These are phyloP conservation scores for Davidsoniella eucalypti DNA, from an alignment of 2,329 filamentous ascomycete species.

Conservation along the genomic window DNA sequence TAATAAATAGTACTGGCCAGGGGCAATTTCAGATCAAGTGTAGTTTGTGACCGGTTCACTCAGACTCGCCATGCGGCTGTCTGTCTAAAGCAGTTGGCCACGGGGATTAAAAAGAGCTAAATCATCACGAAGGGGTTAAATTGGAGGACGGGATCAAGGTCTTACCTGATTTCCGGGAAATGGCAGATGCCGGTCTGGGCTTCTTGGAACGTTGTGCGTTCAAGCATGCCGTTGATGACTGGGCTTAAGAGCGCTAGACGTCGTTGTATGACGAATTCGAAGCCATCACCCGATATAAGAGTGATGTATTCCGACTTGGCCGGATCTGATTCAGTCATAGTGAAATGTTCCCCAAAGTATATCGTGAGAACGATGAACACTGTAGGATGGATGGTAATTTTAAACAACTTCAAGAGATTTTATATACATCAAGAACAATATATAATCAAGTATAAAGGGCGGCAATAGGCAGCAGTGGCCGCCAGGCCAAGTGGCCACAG, in stretches of 20 bases:
- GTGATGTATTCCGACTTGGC: constrained; percentile 50
- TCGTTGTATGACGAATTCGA: constrained; percentile 58
- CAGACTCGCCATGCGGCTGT: constrained; percentile 12
- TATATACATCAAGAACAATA: too few relatives aligned
- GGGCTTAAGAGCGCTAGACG: constrained; percentile 54
- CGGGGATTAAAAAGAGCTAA: not conserved
- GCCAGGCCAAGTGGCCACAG: too few relatives aligned
- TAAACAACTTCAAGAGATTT: too few relatives aligned
- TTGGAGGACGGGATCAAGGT: not conserved
- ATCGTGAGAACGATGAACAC: too few relatives aligned
- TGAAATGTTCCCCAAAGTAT: too few relatives aligned
- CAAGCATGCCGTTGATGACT: constrained; percentile 59
- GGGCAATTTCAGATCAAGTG: constrained; percentile 13
- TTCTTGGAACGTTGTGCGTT: constrained; percentile 35
- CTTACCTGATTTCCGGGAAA: constrained; percentile 14
- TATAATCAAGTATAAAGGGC: too few relatives aligned
- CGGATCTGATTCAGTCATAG: not conserved
- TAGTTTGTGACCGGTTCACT: constrained; percentile 11
- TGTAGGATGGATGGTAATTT: too few relatives aligned
- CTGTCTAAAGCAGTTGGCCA: constrained; percentile 1
- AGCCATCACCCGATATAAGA: constrained; percentile 58
- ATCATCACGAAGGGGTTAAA: not conserved
- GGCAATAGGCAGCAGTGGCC: too few relatives aligned
- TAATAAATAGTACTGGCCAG: not conserved
- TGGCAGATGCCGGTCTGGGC: constrained; percentile 13